Evolutionary conservation across 805 yeast species (phyloP), one percentile per base, ranked within the genome.

Genomic region (Myxozyma sirexii): DNA sequence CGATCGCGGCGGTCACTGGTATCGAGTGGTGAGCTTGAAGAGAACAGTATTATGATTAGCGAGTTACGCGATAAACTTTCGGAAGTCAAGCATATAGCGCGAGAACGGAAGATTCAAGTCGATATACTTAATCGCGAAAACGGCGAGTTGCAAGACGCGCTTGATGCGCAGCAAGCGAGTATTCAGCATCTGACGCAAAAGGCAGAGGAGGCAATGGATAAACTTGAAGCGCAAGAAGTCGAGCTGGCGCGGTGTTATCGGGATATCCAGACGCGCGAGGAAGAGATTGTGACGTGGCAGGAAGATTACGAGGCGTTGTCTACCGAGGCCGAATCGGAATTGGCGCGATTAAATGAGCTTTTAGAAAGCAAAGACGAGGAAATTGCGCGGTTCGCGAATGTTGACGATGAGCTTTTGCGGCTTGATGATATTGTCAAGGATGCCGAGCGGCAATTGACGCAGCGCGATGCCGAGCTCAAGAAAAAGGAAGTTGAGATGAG

Each of bases 381-480:
- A 19, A 21, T 21, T 13, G 15, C 17, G 13, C 39, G 43, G 24
- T 23, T 49, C 13, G 37, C 48, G 3, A 27, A 49, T 23, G 31
- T 33, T 24, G 59, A 53, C 27, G 48, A 42, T 4, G 56, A 52
- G 31, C 33, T 52, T 21, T 13, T 31, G 35, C 35, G 45, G 17
- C 56, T 52, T 31, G 56, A 42, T 13, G 56, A 52, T 17, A 21
- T 52, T 7, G 35, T 58, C n/a, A 17, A 45, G 29, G 77, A 77
- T 52, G 80, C 98, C 68, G 77, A 52, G 23, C 31, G 13, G 19
- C 35, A 50, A 17, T 17, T 50, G 3, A n/a, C 5, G 24, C 77
- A 77, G 53, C 80, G 98, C 69, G 77, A 41, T 1, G 37, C 12
- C 6, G 54, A 38, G 7, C 7, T 50, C 7, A 4, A 7, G 24